Evolutionary conservation across 2,329 filamentous ascomycete species (phyloP).

Genomic region (Xylariaceae sp.): DNA sequence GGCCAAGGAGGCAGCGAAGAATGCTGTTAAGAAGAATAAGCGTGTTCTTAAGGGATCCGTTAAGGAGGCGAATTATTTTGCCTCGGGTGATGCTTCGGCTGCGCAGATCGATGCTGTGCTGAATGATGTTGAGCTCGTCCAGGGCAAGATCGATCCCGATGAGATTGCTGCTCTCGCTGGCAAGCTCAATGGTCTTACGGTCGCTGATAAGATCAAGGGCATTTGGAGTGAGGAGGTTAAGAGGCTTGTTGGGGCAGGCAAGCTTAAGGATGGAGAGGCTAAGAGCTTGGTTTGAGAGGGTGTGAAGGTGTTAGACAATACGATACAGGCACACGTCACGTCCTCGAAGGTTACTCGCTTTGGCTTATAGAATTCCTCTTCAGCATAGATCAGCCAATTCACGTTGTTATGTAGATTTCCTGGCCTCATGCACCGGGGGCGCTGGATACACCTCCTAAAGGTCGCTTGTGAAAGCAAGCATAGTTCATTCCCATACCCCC

Average conservation of each 20-base stretch:
- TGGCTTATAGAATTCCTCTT: too few species aligned
- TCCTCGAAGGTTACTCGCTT: too few species aligned
- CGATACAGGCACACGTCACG: too few species aligned
- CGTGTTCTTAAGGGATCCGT: conserved; percentile 88
- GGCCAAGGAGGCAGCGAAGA: conserved; percentile 97
- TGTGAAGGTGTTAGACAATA: too few species aligned
- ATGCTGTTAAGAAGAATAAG: conserved; percentile 99
- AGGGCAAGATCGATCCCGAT: conserved; percentile 84
- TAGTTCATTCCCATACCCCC: too few species aligned
- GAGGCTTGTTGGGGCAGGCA: conserved; percentile 74
- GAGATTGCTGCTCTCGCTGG: conserved; percentile 80
- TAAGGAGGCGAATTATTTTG: conserved; percentile 98
- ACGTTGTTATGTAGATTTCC: too few species aligned
- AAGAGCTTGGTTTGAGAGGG: conserved; percentile 44
- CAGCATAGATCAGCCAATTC: too few species aligned
- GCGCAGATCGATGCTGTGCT: conserved; percentile 78
- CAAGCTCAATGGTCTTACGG: conserved; percentile 76
- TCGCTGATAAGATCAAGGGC: conserved; percentile 78
- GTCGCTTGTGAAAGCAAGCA: too few species aligned
- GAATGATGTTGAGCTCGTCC: conserved; percentile 79
- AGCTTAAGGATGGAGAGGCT: conserved; percentile 78
- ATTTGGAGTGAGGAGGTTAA: conserved; percentile 76
- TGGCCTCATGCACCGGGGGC: too few species aligned
- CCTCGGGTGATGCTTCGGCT: conserved; percentile 64
- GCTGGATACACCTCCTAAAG: too few species aligned